Base-by-base conservation (phyloP, 345 rosid genomes). In the Populus alba region DNA sequence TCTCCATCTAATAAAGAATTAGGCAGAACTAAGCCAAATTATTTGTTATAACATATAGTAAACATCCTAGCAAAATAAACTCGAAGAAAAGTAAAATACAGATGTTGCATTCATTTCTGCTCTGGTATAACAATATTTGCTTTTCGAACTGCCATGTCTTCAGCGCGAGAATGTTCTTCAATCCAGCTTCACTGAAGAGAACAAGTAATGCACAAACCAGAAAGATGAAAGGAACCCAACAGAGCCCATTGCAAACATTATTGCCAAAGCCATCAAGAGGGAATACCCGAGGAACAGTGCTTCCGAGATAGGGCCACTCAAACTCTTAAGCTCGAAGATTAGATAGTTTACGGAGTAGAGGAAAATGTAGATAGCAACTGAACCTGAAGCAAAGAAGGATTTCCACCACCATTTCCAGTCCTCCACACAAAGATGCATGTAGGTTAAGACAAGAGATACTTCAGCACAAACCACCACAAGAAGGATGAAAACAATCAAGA, bases 331-430 rank as follows among this genome's bases (percentile, higher is more conserved):
- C 77, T 89, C 94, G 27, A 91, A 91, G 59, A 91, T 83, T 16
- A 91, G 90, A 77, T 91, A 91, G 68, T 91, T 91, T 8, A 89
- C 74, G 77, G 94, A 88, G 83, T 91, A 91, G 66, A 85, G 68
- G 89, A 91, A 91, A 75, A 91, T 87, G 86, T 91, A 91, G 70
- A 89, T 81, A 11, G 94, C 91, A 59, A 91, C 94, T 8, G 94
- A 91, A 75, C 94, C 94, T 2, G 94, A 91, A 12, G 94, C 94
- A 80, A 89, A 89, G 86, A 91, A 91, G 8, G 94, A 87, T 57
- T 91, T 91, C 94, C 94, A 91, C 94, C 94, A 91, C 94, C 94
- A 91, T 72, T 84, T 88, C 85, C 89, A 91, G 79, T 91, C 94
- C 78, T 91, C 94, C 11, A 91, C 92, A 22, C 94, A 91, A 13